Evolutionary conservation across 352 stramenopile species (phyloP).

Genomic region (Aphanomyces stellatus): DNA sequence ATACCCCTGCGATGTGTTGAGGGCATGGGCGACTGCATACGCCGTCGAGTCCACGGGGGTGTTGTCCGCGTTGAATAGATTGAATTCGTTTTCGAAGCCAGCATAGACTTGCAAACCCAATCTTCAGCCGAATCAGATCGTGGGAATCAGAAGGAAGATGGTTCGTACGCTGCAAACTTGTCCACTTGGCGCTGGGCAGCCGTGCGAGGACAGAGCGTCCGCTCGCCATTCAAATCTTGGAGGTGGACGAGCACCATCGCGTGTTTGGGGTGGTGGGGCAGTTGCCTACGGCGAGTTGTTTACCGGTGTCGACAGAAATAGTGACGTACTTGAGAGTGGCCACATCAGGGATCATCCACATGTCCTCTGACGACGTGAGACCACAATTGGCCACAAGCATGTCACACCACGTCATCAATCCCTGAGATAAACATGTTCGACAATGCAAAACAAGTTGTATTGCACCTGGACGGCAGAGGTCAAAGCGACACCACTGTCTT

Average conservation of each 20-base stretch:
- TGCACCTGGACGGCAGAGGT: not conserved
- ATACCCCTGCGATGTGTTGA: not conserved
- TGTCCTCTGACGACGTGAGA: not conserved
- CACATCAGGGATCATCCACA: not conserved
- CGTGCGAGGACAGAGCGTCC: not conserved
- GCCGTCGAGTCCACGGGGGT: not conserved
- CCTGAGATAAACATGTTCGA: not conserved
- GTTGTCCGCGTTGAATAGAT: not conserved
- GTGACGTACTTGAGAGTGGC: not conserved
- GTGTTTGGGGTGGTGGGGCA: not conserved
- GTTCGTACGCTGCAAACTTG: not conserved
- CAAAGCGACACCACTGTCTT: not conserved
- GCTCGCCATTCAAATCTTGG: not conserved
- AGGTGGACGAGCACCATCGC: not conserved
- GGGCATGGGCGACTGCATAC: not conserved
- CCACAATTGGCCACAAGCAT: not conserved
- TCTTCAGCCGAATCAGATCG: too few relatives aligned
- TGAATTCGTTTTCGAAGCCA: conserved; percentile 4
- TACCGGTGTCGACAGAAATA: not conserved
- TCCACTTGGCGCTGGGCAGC: not conserved
- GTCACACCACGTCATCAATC: not conserved
- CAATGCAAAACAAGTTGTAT: not conserved
- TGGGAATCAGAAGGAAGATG: too few relatives aligned
- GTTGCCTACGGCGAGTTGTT: not conserved
- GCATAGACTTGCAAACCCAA: not conserved